Evolutionary conservation across 306 rosid genomes (phyloP), one percentile per base, ranked within the genome.

Genomic region (Cicer arietinum): DNA sequence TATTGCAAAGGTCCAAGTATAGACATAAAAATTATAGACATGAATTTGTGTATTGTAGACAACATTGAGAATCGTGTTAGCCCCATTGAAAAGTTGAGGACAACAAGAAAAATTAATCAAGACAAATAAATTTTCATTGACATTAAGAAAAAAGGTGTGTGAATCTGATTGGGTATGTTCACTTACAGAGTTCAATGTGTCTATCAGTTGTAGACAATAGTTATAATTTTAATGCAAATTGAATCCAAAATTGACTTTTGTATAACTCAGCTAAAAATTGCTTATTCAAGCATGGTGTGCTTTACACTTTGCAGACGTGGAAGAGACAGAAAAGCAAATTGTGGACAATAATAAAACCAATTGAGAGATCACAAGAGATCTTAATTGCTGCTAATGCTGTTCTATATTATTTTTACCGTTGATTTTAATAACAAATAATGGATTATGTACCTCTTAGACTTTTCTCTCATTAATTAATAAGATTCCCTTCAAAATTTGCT

Each of bases 401-500:
- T 71, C 10, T 43, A 59, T 57, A 56, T 77, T 41, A 10, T 16
- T 40, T n/a, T 44, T 12, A 42, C 40, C 12, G 42, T 64, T 56
- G 58, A 58, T 64, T 64, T 59, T 67, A 51, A 69, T 75, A 59
- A 1, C 40, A 73, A 56, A 53, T 54, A 46, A 37, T 79, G 18
- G 39, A 47, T 67, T n/a, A 25, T 67, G 30, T 66, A 11, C 57
- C 42, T 70, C 48, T 58, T 58, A 39, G 16, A 46, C 73, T 66
- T 59, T 5, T 14, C 62, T 62, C 51, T 70, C 13, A 60, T 76
- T 17, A 54, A 20, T 56, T 52, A 46, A 10, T 12, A 71, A 77
- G 79, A 81, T 76, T 81, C 81, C 64, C 73, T 76, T 70, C 48
- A 61, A 69, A 63, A 17, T 63, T 53, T 69, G 77, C 80, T 61